Evolutionary conservation across 257 asterid genomes (phyloP), one percentile per base, ranked within the genome.

Genomic region (Nemophila menziesii): DNA sequence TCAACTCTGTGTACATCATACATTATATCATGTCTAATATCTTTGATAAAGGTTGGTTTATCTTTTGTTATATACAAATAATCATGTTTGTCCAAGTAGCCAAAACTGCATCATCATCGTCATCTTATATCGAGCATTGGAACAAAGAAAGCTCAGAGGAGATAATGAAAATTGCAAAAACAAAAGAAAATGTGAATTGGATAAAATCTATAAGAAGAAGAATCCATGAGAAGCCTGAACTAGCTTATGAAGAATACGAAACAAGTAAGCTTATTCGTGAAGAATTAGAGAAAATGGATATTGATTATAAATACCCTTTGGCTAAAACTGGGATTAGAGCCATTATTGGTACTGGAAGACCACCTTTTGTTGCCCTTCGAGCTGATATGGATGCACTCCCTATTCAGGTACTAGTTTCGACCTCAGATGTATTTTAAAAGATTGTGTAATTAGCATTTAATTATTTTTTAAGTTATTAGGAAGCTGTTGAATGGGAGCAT

Each of bases 361-460:
- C 97, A 19, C 97, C 95, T 5, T 83, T 77, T 46, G 97, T 89
- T 8, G 97, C 82, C 10, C 34, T 87, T 49, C 59, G 97, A 51
- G 97, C 97, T 16, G 97, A 89, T 41, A 89, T 87, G 97, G 97
- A 89, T 63, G 97, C 97, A 4, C 72, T 89, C 18, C 97, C 97
- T 11, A 75, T 89, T 61, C 93, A 89, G 97, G 97, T 89, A 45
- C 0, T 37, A n/a, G 3, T 22, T 24, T 33, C 45, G 16, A 5
- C 20, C 34, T 5, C 22, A 3, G 24, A 1, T 18, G 8, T 3
- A 3, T 5, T 15, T 24, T 14, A 1, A 16, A 45, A 2, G 10
- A 20, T 39, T 39, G 33, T 19, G 6, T 4, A 26, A 26, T 5
- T 10, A 26, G 33, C 33, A 26, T 26, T 26, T 26, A 26, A n/a